Conservation (phyloP, 2,329 filamentous ascomycete genomes). For the Alternaria viburni region DNA sequence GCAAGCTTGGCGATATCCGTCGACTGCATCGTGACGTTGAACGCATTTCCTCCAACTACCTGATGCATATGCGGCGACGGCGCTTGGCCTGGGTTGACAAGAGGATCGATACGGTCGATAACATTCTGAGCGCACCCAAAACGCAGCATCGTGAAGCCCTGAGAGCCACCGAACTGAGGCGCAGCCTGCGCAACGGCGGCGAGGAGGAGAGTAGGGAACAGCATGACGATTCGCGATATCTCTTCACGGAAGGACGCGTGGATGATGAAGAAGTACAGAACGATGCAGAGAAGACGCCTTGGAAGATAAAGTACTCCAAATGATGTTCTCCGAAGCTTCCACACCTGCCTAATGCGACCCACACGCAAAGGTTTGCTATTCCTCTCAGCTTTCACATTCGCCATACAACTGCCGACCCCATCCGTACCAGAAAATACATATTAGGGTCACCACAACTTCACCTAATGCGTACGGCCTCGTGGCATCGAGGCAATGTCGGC, state of each 20-base stretch:
- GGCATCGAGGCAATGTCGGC: slow-evolving; percentile 5
- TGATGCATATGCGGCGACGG: slow-evolving; percentile 49
- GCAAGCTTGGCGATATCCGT: slow-evolving; percentile 36
- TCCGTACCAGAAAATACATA: background rate
- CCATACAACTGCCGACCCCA: slow-evolving; percentile 1
- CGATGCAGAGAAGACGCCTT: background rate
- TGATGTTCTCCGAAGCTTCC: background rate
- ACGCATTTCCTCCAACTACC: slow-evolving; percentile 54
- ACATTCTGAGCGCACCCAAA: slow-evolving; percentile 42
- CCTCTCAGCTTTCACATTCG: background rate
- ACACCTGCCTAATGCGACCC: background rate
- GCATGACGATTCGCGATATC: slow-evolving; percentile 17
- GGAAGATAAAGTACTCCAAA: background rate
- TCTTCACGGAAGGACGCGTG: background rate
- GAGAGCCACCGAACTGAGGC: slow-evolving; percentile 24
- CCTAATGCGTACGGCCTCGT: background rate
- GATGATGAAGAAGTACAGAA: background rate
- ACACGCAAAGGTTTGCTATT: background rate
- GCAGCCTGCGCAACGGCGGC: slow-evolving; percentile 27
- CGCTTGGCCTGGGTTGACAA: slow-evolving; percentile 46
- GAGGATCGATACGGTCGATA: slow-evolving; percentile 41
- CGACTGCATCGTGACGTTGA: slow-evolving; percentile 54
- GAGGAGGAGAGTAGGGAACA: slow-evolving; percentile 29
- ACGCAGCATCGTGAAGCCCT: slow-evolving; percentile 38
- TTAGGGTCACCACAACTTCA: background rate